A percentile compares a stretch with the other conserved stretches of the same genome.
Conservation (phyloP, 78 protist genomes). For the Dictyostelium citrinum region DNA sequence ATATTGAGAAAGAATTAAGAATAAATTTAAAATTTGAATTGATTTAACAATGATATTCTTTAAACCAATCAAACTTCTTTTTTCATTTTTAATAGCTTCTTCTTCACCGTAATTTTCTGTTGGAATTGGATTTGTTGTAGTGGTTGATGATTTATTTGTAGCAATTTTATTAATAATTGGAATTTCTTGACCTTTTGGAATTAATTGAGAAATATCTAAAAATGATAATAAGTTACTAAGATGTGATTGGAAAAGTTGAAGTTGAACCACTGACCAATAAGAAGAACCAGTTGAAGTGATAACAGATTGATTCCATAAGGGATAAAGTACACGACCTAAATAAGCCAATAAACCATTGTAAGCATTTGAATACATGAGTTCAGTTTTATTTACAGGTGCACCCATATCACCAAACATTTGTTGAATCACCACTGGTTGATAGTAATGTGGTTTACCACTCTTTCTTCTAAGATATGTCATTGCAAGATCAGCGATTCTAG, state of each 20-base stretch:
- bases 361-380: neutral
- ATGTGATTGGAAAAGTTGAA: constrained; percentile 30
- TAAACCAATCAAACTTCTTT: constrained; percentile 29
- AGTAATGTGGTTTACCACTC: constrained; percentile 17
- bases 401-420: constrained; percentile 39
- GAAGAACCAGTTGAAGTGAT: neutral
- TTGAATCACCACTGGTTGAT: neutral
- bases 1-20: constrained; percentile 1
- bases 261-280: constrained; percentile 5
- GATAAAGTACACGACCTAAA: neutral
- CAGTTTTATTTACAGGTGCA: constrained; percentile 20
- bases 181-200: constrained; percentile 26
- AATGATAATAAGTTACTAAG: constrained; percentile 10
- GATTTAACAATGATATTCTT: constrained; percentile 4
- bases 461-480: constrained; percentile 28
- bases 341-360: constrained; percentile 30
- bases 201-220: constrained; percentile 20
- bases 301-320: constrained; percentile 27
- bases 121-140: neutral
- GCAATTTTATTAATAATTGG: neutral
- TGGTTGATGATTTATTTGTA: neutral
- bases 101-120: neutral
- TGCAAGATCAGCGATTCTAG: constrained; percentile 40
- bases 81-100: constrained; percentile 14
- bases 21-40: constrained; percentile 18